phyloP scores from a whole-genome alignment of 2,329 filamentous ascomycete genomes.

The Sphaerostilbella broomeana region DNA sequence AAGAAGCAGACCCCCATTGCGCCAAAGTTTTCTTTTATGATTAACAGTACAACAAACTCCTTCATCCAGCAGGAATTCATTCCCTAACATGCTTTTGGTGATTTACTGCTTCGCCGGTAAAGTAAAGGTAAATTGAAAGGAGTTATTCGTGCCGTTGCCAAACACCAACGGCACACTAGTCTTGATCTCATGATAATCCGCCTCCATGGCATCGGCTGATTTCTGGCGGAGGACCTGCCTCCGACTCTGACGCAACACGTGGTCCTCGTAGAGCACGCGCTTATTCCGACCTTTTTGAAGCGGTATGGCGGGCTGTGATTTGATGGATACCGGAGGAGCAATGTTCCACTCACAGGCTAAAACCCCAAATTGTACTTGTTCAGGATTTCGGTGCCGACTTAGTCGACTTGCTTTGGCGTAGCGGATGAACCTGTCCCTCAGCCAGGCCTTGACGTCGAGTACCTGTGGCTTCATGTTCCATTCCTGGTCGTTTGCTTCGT shows the following conservation, averaged over 20 bases:
- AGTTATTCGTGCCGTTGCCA: conserved; percentile 16
- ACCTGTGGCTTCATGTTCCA: conserved; percentile 33
- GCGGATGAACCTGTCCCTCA: conserved; percentile 30
- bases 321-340: conserved; percentile 15
- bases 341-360: conserved; percentile 36
- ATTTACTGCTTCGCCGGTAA: no score
- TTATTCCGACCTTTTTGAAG: conserved; percentile 24
- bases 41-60: no score
- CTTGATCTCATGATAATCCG: conserved; percentile 8
- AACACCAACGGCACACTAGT: conserved; percentile 20
- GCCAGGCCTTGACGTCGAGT: conserved; percentile 32
- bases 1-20: no score
- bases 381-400: conserved; percentile 27
- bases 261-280: conserved; percentile 21
- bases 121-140: conserved; percentile 23
- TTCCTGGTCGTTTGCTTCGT: conserved; percentile 26
- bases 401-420: conserved; percentile 30
- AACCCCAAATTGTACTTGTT: conserved; percentile 34
- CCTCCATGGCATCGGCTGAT: not conserved
- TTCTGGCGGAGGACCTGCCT: conserved; percentile 10
- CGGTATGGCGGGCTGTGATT: conserved; percentile 11
- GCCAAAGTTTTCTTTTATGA: no score
- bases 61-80: no score
- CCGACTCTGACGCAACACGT: conserved; percentile 16
- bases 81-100: not conserved